Conservation (phyloP, 2,329 filamentous ascomycete species). For the Zarea fungicola region DNA sequence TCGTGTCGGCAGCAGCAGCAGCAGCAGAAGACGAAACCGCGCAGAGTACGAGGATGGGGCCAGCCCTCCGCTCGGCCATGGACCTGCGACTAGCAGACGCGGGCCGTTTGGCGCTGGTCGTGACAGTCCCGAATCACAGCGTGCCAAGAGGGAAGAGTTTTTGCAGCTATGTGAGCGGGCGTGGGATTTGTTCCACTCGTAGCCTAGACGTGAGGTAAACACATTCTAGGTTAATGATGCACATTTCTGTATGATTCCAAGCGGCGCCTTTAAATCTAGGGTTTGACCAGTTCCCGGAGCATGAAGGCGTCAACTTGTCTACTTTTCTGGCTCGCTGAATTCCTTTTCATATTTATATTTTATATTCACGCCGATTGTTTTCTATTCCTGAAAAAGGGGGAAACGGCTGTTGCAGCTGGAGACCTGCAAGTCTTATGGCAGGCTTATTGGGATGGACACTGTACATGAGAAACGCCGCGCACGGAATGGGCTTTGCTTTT, state of each 20-base stretch:
- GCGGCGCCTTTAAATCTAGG: slow-evolving; percentile 19
- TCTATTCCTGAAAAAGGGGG: neutral
- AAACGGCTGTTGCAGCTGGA: neutral
- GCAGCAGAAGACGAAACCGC: slow-evolving; percentile 62
- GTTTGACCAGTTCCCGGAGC: too few species aligned
- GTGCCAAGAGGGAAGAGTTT: slow-evolving; percentile 90
- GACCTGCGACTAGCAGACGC: slow-evolving; percentile 54
- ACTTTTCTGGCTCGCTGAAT: too few species aligned
- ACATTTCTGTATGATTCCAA: slow-evolving; percentile 9
- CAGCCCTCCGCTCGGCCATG: slow-evolving; percentile 76
- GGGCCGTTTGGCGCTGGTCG: slow-evolving; percentile 76
- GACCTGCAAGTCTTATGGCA: neutral
- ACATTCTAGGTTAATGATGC: slow-evolving; percentile 13
- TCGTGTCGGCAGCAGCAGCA: slow-evolving; percentile 42
- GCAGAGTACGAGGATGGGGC: slow-evolving; percentile 93
- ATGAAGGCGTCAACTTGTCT: too few species aligned
- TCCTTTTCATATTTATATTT: slow-evolving; percentile 1
- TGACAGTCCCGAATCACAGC: slow-evolving; percentile 76
- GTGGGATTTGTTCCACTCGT: slow-evolving; percentile 97
- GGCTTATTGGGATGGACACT: too few species aligned
- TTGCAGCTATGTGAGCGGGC: slow-evolving; percentile 78
- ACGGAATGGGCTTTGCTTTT: too few species aligned
- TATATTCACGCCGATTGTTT: neutral
- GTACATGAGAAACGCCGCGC: too few species aligned
- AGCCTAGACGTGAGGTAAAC: too few species aligned